These are phyloP conservation scores for Allomyces javanicus DNA, from an alignment of 192 early-diverging fungal genomes.

Conservation along the genomic window DNA sequence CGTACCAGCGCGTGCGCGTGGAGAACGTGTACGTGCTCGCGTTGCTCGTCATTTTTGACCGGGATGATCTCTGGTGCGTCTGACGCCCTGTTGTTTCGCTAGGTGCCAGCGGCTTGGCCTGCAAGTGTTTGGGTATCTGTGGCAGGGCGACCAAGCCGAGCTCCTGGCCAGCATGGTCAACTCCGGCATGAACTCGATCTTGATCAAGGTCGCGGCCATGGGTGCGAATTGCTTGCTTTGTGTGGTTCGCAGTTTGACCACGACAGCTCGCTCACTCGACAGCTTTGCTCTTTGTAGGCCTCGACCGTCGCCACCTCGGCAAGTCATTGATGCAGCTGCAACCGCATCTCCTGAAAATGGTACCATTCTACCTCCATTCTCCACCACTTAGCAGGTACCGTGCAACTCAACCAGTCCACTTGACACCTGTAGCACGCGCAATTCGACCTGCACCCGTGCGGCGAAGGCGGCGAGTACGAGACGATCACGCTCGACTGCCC, in stretches of 20 bases:
- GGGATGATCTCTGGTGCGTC: background rate
- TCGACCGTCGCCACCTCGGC: conserved; percentile 52
- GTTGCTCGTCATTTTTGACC: conserved; percentile 3
- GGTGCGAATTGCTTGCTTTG: too few species aligned
- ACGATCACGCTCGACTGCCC: conserved; percentile 83
- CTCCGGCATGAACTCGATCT: conserved; percentile 50
- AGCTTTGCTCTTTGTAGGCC: conserved; percentile 18
- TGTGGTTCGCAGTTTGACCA: too few species aligned
- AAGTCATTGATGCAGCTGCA: conserved; percentile 58
- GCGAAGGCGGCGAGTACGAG: conserved; percentile 97
- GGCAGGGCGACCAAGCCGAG: conserved; percentile 68
- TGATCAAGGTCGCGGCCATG: conserved; percentile 85
- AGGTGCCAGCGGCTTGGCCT: conserved; percentile 73
- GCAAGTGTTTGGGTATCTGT: conserved; percentile 64
- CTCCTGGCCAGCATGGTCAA: conserved; percentile 73
- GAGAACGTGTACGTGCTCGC: conserved; percentile 62
- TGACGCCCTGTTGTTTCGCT: background rate
- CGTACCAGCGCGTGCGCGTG: conserved; percentile 91
- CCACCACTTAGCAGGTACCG: background rate
- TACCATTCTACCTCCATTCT: conserved; percentile 7
- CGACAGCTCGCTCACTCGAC: background rate
- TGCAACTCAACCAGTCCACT: background rate
- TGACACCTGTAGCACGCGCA: conserved; percentile 29
- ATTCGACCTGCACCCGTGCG: conserved; percentile 73
- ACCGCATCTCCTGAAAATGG: conserved; percentile 47